Evolutionary conservation across 73 alveolate species (phyloP), one percentile per base, ranked within the genome.

Genomic region (Paramecium primaurelia): DNA sequence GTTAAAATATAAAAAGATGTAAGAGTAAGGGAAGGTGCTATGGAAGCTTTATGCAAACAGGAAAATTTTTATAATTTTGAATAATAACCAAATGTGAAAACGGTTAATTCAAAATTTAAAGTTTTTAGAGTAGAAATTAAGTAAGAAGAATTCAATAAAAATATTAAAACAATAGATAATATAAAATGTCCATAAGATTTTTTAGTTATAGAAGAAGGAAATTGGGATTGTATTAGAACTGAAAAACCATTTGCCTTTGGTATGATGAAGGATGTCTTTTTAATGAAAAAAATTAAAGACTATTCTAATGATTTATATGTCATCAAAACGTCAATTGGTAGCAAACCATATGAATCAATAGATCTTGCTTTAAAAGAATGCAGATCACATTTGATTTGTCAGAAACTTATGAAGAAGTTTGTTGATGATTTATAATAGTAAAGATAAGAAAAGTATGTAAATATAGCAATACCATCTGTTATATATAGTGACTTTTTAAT

Each of bases 191-290:
- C 64, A 14, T 9, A 71, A 71, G 64, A 37, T 18, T 36, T 28
- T 38, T 5, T 5, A 7, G 6, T 30, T 10, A 11, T 1, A 3
- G 47, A 40, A 26, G 49, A 80, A 42, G 91, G 91, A 16, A 20
- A 2, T n/a, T 80, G 91, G 91, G 12, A 34, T 16, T 77, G 89
- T 18, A 38, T 77, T 1, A 77, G 89, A 77, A 77, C 89, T 40
- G 28, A 77, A 44, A 22, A 3, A 77, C 89, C 89, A 38, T 77
- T 77, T 77, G 89, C 89, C 7, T 77, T 77, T 77, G 89, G 89
- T 77, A 77, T 77, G 89, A 77, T 77, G 89, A 77, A 77, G 42
- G 37, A 77, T 20, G 89, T 77, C 12, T 77, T 40, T 77, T 42
- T 77, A 44, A 77, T 77, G 89, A 77, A 80, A 44, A 80, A 80